A percentile compares a stretch with the other conserved stretches of the same genome.
phyloP scores from a whole-genome alignment of 106 monocot species.

The Dendrobium catenatum region DNA sequence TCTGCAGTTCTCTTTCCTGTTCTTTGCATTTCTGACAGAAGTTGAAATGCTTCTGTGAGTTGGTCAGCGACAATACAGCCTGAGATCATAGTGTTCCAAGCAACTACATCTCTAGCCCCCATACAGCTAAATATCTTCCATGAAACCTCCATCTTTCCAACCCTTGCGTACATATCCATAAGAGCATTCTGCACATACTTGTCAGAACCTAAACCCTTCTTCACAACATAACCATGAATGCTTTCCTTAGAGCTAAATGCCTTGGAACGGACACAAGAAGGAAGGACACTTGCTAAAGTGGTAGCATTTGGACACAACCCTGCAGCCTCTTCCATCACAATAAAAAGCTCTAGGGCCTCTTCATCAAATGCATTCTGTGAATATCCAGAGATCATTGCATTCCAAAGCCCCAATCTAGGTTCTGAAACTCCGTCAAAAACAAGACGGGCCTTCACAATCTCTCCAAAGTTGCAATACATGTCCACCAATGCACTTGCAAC shows the following conservation, averaged over 20 bases:
- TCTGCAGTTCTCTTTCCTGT: slow-evolving; percentile 1
- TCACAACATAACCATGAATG: slow-evolving; percentile 78
- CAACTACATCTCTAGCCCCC: slow-evolving; percentile 58
- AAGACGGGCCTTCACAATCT: slow-evolving; percentile 30
- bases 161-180: slow-evolving; percentile 86
- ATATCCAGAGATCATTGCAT: slow-evolving; percentile 90
- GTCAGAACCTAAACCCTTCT: slow-evolving; percentile 55
- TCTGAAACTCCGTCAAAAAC: slow-evolving; percentile 49
- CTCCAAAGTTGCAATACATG: slow-evolving; percentile 74
- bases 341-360: slow-evolving; percentile 58
- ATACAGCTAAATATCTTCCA: slow-evolving; percentile 49
- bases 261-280: slow-evolving; percentile 60
- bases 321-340: slow-evolving; percentile 51
- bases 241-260: slow-evolving; percentile 54
- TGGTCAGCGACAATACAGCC: slow-evolving; percentile 37
- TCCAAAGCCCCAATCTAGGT: slow-evolving; percentile 70
- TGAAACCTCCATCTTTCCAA: slow-evolving; percentile 53
- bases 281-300: slow-evolving; percentile 73
- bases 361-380: slow-evolving; percentile 52
- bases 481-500: slow-evolving; percentile 87
- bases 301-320: slow-evolving; percentile 71
- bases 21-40: slow-evolving; percentile 56
- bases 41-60: slow-evolving; percentile 42
- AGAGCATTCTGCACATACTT: slow-evolving; percentile 87
- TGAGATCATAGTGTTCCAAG: slow-evolving; percentile 89